phyloP scores from a whole-genome alignment of 2,329 filamentous ascomycete species.

The Penicillium sp. region DNA sequence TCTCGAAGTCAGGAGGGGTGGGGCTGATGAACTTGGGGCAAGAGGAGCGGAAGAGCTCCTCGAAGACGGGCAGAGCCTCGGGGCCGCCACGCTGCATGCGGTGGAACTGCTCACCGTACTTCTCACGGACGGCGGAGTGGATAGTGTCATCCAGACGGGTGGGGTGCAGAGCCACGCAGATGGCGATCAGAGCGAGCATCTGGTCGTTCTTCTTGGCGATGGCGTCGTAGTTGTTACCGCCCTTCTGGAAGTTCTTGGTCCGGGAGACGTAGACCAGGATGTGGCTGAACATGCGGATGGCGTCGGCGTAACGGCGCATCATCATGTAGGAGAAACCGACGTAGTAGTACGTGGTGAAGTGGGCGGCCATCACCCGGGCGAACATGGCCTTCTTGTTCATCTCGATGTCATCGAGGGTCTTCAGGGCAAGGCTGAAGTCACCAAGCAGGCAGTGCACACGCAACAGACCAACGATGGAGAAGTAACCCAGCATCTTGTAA shows the following conservation, averaged over 20 bases:
- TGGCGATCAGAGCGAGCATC: slow-evolving; percentile 98
- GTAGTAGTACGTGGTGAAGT: slow-evolving; percentile 99
- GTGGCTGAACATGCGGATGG: slow-evolving; percentile 99
- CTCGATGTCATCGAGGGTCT: slow-evolving; percentile 99
- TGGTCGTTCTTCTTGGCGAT: slow-evolving; percentile 99
- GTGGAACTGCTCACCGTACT: slow-evolving; percentile 97
- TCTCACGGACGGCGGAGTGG: slow-evolving; percentile 95
- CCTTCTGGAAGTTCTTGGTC: slow-evolving; percentile 99
- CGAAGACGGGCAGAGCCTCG: slow-evolving; percentile 92
- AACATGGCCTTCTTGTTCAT: slow-evolving; percentile 99
- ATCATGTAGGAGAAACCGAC: slow-evolving; percentile 99
- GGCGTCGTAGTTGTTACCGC: slow-evolving; percentile 82
- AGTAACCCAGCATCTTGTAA: slow-evolving; percentile 98
- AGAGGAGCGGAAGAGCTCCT: slow-evolving; percentile 96
- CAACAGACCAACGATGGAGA: slow-evolving; percentile 96
- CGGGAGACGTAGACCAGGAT: slow-evolving; percentile 98
- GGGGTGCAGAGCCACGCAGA: slow-evolving; percentile 97
- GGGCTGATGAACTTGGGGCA: slow-evolving; percentile 99
- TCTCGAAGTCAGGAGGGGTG: slow-evolving; percentile 95
- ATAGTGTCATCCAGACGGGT: slow-evolving; percentile 98
- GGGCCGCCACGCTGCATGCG: slow-evolving; percentile 95
- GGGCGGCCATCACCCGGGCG: slow-evolving; percentile 96
- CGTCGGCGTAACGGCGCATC: slow-evolving; percentile 99
- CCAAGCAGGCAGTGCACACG: slow-evolving; percentile 94
- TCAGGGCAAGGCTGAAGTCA: slow-evolving; percentile 96